phyloP scores from a whole-genome alignment of 345 rosid species.

The Toxicodendron radicans region DNA sequence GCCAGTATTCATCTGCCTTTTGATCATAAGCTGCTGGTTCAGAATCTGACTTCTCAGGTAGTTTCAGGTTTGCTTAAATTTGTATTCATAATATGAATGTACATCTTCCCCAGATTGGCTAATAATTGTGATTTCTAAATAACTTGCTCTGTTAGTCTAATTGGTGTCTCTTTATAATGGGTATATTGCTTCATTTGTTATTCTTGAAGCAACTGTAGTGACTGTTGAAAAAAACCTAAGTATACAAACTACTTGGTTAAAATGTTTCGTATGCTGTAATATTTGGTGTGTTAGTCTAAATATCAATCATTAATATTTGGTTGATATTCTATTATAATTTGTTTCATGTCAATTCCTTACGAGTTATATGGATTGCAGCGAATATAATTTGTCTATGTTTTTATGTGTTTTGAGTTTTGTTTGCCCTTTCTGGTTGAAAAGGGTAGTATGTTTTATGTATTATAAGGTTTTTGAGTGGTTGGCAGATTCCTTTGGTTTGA shows the following conservation, averaged over 20 bases:
- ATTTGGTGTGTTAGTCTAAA: neutral
- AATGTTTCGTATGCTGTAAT: neutral
- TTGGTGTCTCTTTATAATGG: neutral
- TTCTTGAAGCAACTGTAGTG: neutral
- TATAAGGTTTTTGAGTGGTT: no score
- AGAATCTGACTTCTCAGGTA: slow-evolving; percentile 88
- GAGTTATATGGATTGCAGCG: neutral
- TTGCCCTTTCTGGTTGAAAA: no score
- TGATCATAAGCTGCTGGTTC: slow-evolving; percentile 69
- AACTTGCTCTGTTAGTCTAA: neutral
- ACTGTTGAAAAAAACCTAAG: neutral
- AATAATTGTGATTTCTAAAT: neutral
- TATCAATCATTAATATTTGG: neutral
- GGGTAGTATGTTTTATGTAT: no score
- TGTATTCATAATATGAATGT: neutral
- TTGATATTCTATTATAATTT: neutral
- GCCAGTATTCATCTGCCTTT: slow-evolving; percentile 84
- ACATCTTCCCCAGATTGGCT: no score
- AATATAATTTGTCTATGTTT: no score
- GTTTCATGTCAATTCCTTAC: neutral
- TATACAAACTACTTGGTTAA: neutral
- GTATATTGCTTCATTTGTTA: neutral
- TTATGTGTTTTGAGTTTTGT: no score
- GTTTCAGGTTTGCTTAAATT: slow-evolving; percentile 23
- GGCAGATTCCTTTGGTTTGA: neutral